Evolutionary conservation across 345 rosid genomes (phyloP).

Genomic region (Populus alba): DNA sequence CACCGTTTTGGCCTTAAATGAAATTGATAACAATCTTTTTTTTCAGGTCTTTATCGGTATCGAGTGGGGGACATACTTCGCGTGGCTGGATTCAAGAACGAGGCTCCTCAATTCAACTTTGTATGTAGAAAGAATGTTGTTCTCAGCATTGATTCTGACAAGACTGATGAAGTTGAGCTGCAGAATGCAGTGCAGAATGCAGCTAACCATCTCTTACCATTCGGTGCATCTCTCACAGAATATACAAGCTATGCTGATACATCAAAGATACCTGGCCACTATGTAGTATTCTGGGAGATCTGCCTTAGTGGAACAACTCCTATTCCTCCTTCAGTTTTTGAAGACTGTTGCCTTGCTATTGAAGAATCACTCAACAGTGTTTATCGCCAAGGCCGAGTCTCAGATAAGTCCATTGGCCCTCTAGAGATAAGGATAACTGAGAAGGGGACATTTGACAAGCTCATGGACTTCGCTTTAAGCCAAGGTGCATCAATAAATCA

Average conservation of each 20-base stretch:
- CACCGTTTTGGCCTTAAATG: neutral
- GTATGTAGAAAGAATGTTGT: slow-evolving; percentile 12
- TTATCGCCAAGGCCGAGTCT: slow-evolving; percentile 18
- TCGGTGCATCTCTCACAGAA: neutral
- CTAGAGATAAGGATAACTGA: slow-evolving; percentile 16
- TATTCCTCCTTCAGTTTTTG: slow-evolving; percentile 15
- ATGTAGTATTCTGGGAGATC: slow-evolving; percentile 22
- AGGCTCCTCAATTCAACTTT: neutral
- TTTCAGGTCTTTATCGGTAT: slow-evolving; percentile 21
- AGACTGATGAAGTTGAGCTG: slow-evolving; percentile 20
- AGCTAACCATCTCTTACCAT: slow-evolving; percentile 4
- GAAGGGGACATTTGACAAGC: slow-evolving; percentile 16
- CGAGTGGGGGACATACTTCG: slow-evolving; percentile 25
- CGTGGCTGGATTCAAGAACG: neutral
- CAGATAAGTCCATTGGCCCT: slow-evolving; percentile 16
- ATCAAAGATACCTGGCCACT: slow-evolving; percentile 11
- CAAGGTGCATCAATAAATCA: slow-evolving; percentile 25
- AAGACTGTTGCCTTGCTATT: slow-evolving; percentile 14
- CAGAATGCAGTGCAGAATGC: neutral
- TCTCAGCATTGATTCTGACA: slow-evolving; percentile 14
- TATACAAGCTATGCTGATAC: slow-evolving; percentile 33
- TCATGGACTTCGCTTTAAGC: slow-evolving; percentile 21
- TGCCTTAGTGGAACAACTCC: neutral
- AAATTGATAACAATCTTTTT: neutral
- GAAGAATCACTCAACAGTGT: slow-evolving; percentile 22